Evolutionary conservation across 306 rosid species (phyloP).

Genomic region (Cucurbita moschata): DNA sequence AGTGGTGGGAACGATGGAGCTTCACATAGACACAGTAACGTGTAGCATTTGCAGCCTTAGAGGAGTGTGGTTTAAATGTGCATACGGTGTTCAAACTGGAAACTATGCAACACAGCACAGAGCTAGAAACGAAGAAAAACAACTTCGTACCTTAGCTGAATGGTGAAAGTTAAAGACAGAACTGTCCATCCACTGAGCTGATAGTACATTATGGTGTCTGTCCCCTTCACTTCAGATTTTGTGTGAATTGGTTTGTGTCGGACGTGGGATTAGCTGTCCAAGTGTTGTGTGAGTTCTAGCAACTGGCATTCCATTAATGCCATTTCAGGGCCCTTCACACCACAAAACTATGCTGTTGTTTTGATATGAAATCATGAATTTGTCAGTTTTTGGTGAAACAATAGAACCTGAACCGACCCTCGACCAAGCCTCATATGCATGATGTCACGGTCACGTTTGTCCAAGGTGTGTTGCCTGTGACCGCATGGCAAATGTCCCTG

Average conservation of each 20-base stretch:
- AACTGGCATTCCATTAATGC: background rate
- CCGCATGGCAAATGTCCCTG: too few species aligned
- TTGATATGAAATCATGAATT: background rate
- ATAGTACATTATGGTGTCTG: background rate
- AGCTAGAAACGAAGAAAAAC: background rate
- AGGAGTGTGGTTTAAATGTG: background rate
- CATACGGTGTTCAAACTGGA: background rate
- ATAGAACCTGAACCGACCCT: background rate
- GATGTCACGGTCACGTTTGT: too few species aligned
- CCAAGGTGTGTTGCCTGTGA: too few species aligned
- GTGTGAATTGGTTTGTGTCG: background rate
- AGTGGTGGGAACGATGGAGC: background rate
- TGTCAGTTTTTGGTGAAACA: background rate
- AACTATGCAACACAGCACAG: background rate
- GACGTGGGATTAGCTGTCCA: background rate
- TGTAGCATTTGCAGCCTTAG: background rate
- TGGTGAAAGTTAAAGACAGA: background rate
- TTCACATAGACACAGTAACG: background rate
- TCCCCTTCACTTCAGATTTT: background rate
- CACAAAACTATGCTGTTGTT: background rate
- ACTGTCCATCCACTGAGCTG: background rate
- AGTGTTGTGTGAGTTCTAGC: too few species aligned
- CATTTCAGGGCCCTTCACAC: background rate
- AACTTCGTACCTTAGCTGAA: background rate
- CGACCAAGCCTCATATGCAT: too few species aligned